Conservation (phyloP, 805 yeast genomes). For the Ogataea siamensis region DNA sequence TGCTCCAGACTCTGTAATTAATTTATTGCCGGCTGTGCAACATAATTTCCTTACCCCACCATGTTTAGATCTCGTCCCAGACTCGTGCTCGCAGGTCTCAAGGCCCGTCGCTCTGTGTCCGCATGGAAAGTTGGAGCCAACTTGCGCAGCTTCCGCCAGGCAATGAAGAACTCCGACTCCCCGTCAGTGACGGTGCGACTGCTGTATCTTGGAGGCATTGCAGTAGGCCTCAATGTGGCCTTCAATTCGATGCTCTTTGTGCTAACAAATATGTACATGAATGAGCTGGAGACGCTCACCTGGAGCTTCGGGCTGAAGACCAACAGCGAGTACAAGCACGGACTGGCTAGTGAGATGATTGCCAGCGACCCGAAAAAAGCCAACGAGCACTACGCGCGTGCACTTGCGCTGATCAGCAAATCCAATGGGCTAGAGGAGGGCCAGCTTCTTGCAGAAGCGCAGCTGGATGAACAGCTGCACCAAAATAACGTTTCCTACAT, state of each 20-base stretch:
- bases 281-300: conserved; percentile 28
- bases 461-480: conserved; percentile 28
- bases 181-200: conserved; percentile 45
- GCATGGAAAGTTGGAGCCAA: conserved; percentile 35
- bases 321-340: conserved; percentile 34
- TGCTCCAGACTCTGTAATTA: neutral
- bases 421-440: conserved; percentile 21
- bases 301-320: conserved; percentile 30
- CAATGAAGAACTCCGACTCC: conserved; percentile 36
- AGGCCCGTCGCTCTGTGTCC: conserved; percentile 24
- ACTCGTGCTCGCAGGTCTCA: neutral
- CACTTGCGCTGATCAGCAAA: conserved; percentile 35
- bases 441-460: conserved; percentile 18
- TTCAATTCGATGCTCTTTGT: conserved; percentile 36
- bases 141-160: conserved; percentile 23
- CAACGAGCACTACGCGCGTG: conserved; percentile 32
- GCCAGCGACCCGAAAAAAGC: conserved; percentile 34
- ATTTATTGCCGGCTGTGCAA: conserved; percentile 2
- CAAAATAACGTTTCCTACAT: conserved; percentile 35
- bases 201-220: conserved; percentile 41
- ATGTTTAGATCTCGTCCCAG: conserved; percentile 7
- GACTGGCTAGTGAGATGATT: conserved; percentile 39
- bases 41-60: conserved; percentile 4
- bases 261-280: conserved; percentile 32
- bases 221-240: conserved; percentile 38